Percentiles rank a stretch among this genome's conserved stretches.
These are phyloP conservation scores for Pulveroboletus ridleyi DNA, from an alignment of 1,284 basidiomycete species.

Conservation along the genomic window DNA sequence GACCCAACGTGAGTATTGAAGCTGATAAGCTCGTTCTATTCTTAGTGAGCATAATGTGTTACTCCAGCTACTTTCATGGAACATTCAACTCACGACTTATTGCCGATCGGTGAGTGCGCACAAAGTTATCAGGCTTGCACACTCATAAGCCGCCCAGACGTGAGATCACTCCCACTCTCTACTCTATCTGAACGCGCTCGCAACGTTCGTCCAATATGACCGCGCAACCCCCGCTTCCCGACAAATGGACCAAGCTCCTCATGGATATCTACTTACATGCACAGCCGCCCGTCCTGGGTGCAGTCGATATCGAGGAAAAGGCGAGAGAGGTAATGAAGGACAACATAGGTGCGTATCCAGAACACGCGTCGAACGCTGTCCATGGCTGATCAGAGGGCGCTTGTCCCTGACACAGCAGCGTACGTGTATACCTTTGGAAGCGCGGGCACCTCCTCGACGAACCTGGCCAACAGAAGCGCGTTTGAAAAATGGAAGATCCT, in stretches of 20 bases:
- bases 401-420: slow-evolving; percentile 40
- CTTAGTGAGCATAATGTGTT: too few species aligned
- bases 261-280: slow-evolving; percentile 44
- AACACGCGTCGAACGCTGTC: too few species aligned
- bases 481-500: slow-evolving; percentile 56
- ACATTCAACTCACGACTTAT: too few species aligned
- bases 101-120: too few species aligned
- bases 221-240: slow-evolving; percentile 19
- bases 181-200: neutral
- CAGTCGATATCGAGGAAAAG: slow-evolving; percentile 55
- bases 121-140: too few species aligned
- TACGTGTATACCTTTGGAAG: slow-evolving; percentile 56
- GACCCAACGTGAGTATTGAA: too few species aligned
- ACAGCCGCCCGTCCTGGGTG: slow-evolving; percentile 52
- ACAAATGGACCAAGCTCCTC: slow-evolving; percentile 37
- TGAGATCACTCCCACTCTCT: neutral
- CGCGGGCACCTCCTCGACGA: slow-evolving; percentile 51
- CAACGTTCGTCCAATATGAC: slow-evolving; percentile 27
- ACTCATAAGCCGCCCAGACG: too few species aligned
- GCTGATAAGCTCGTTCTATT: too few species aligned
- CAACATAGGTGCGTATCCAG: slow-evolving; percentile 43
- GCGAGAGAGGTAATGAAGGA: slow-evolving; percentile 54
- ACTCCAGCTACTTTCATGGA: too few species aligned
- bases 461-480: slow-evolving; percentile 47
- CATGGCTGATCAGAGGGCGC: neutral